Base-by-base conservation (phyloP, 176 grass and related monocot genomes). In the Triticum aestivum region DNA sequence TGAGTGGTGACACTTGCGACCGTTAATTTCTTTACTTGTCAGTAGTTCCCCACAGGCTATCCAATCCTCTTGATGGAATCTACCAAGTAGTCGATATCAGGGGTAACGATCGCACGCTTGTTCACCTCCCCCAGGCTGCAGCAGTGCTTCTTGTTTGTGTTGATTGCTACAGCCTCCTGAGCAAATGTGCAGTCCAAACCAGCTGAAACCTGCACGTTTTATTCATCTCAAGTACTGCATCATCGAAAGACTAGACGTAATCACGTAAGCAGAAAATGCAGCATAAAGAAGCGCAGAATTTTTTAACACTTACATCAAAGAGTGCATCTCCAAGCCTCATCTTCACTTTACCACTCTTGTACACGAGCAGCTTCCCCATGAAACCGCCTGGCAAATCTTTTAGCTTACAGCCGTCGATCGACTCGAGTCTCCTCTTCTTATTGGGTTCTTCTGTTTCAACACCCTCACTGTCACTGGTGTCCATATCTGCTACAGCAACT, bases 331-430 rank as follows among this genome's bases (percentile, higher is more conserved):
- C 87, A 3, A 93, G 75, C 37, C 67, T 89, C 93, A 98, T 98
- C 89, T 93, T 98, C 51, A 98, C 73, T 92, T 95, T 92, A 37
- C 93, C 93, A 39, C 93, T 98, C 38, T 85, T 93, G 65, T 92
- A 90, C 76, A 98, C 91, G 1, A 89, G 74, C 26, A 95, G 61
- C 89, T 98, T 98, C 41, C 95, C 95, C 58, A 93, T 83, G 62
- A 73, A 65, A 27, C 95, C 95, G 80, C 49, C 83, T 73, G 89
- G 85, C 24, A 98, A 82, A 62, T 92, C 91, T 34, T 86, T 87
- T 23, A 98, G 80, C 73, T 49, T 89, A 49, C 78, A 94, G 3
- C 85, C 89, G 2, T 75, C 61, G 72, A 65, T 68, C 39, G 78
- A 35, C 47, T 70, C 35, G 5, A 77, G 30, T 30, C n/a, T 69